Conservation (phyloP, 257 asterid genomes). For the Primulina eburnea region DNA sequence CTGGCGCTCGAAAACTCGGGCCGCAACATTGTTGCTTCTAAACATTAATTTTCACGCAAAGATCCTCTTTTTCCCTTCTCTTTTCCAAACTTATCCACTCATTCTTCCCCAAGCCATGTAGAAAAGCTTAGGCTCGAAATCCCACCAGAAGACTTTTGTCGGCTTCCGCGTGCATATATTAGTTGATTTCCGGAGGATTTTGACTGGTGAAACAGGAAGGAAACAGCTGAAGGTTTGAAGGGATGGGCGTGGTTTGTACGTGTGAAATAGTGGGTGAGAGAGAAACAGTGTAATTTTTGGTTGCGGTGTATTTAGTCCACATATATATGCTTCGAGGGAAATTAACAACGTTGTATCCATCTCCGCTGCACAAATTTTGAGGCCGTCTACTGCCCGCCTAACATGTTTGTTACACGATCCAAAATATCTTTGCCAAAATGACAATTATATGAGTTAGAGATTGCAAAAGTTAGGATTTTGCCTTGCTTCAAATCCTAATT, state of each 20-base stretch:
- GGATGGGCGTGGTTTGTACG: not conserved
- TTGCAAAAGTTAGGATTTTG: no score
- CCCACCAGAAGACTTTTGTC: not conserved
- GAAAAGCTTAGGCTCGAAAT: not conserved
- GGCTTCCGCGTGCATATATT: not conserved
- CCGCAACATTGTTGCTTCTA: slow-evolving; percentile 91
- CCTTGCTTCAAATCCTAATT: no score
- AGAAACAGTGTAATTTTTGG: not conserved
- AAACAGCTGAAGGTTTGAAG: not conserved
- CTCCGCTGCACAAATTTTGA: not conserved
- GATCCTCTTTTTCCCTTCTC: not conserved
- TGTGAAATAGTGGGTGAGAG: not conserved
- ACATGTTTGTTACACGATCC: no score
- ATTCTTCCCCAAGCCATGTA: not conserved
- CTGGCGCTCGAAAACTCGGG: slow-evolving; percentile 97
- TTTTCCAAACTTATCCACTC: not conserved
- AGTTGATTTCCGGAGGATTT: not conserved
- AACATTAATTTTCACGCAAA: slow-evolving; percentile 47
- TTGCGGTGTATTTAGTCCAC: not conserved
- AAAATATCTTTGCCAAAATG: no score
- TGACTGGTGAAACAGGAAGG: not conserved
- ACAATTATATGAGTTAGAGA: no score
- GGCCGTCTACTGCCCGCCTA: no score
- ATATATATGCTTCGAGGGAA: not conserved
- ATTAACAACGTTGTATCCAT: not conserved